Evolutionary conservation across 371 early-diverging fungal genomes (phyloP).

Genomic region (Mortierella polycephala): DNA sequence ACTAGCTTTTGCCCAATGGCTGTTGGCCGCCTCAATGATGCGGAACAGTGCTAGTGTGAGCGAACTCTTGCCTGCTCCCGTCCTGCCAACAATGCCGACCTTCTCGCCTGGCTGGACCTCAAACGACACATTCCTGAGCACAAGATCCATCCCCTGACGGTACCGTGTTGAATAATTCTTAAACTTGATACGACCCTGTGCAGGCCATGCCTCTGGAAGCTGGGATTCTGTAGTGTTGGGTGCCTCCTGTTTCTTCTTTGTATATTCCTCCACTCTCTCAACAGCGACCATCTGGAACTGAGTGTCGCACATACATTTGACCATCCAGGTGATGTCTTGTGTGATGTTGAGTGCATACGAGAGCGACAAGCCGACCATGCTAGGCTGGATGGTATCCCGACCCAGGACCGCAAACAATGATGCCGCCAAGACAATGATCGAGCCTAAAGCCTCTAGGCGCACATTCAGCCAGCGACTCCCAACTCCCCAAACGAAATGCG

Average conservation of each 20-base stretch:
- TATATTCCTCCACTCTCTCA: slow-evolving; percentile 85
- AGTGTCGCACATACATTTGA: slow-evolving; percentile 68
- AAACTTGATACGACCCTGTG: slow-evolving; percentile 72
- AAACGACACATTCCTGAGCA: slow-evolving; percentile 72
- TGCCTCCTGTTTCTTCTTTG: slow-evolving; percentile 70
- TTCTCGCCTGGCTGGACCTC: slow-evolving; percentile 74
- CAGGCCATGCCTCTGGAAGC: slow-evolving; percentile 75
- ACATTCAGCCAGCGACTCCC: slow-evolving; percentile 88
- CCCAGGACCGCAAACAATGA: slow-evolving; percentile 48
- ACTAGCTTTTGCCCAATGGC: slow-evolving; percentile 52
- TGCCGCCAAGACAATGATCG: slow-evolving; percentile 35
- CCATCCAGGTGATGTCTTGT: slow-evolving; percentile 75
- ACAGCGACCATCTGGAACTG: slow-evolving; percentile 83
- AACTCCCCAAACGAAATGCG: slow-evolving; percentile 78
- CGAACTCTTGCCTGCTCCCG: slow-evolving; percentile 94
- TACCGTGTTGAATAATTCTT: slow-evolving; percentile 71
- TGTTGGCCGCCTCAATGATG: slow-evolving; percentile 83
- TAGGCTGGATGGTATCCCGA: slow-evolving; percentile 46
- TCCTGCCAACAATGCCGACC: slow-evolving; percentile 91
- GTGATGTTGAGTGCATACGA: slow-evolving; percentile 75
- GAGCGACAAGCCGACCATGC: slow-evolving; percentile 73
- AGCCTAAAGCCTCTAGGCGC: slow-evolving; percentile 70
- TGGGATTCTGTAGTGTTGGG: slow-evolving; percentile 42
- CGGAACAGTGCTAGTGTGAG: slow-evolving; percentile 91
- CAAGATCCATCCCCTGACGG: slow-evolving; percentile 69